Evolutionary conservation across 768 basidiomycete genomes (phyloP).

Genomic region (Pisolithus sp.): DNA sequence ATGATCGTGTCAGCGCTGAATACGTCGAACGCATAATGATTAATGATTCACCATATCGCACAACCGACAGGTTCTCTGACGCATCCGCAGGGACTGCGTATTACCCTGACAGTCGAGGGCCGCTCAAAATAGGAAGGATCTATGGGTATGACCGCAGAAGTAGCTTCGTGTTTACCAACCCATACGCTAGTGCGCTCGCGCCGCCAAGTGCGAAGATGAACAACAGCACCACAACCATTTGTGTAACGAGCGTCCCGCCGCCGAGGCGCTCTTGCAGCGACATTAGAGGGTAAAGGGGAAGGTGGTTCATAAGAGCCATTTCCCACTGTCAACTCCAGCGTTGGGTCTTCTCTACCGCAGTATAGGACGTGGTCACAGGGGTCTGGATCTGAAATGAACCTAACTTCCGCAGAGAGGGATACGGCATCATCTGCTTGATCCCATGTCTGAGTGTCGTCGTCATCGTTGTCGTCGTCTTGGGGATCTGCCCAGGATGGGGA

Average conservation of each 20-base stretch:
- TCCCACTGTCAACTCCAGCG: conserved; percentile 5
- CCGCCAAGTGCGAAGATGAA: conserved; percentile 52
- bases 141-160: conserved; percentile 47
- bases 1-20: conserved; percentile 6
- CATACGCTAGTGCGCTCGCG: conserved; percentile 49
- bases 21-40: background rate
- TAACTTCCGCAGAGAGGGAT: conserved; percentile 17
- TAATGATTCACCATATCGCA: conserved; percentile 41
- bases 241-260: conserved; percentile 14
- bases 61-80: conserved; percentile 64
- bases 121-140: conserved; percentile 55
- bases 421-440: conserved; percentile 28
- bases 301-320: conserved; percentile 27
- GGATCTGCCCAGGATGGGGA: conserved; percentile 31
- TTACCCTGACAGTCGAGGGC: conserved; percentile 40
- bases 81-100: conserved; percentile 57
- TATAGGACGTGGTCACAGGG: conserved; percentile 32
- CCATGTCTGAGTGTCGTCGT: conserved; percentile 28
- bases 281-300: conserved; percentile 29
- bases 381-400: conserved; percentile 14
- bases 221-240: conserved; percentile 59
- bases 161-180: conserved; percentile 49
- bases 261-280: conserved; percentile 18
- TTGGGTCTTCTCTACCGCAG: conserved; percentile 33
- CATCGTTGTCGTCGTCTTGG: conserved; percentile 13